These are phyloP conservation scores for Cucurbita argyrosperma DNA, from an alignment of 306 rosid species.

Conservation along the genomic window DNA sequence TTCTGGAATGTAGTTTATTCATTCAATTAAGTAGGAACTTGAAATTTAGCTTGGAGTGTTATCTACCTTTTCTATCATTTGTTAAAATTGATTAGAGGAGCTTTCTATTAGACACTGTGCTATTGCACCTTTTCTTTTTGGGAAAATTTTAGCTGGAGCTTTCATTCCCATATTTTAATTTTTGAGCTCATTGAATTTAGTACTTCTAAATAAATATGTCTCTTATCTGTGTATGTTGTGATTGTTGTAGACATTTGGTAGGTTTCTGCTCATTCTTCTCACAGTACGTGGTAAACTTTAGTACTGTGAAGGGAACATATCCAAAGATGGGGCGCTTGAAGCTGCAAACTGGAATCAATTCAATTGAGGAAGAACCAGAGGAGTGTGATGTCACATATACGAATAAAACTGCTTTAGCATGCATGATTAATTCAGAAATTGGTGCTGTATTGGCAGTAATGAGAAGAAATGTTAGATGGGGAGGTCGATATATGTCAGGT, in stretches of 20 bases:
- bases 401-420: slow-evolving; percentile 49
- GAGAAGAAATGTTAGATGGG: slow-evolving; percentile 98
- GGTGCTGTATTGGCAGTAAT: slow-evolving; percentile 91
- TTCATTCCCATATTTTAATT: not conserved
- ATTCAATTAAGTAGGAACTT: not conserved
- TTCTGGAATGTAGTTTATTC: not conserved
- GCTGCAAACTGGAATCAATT: slow-evolving; percentile 18
- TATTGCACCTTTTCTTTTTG: not conserved
- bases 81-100: not conserved
- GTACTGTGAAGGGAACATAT: not conserved
- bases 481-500: slow-evolving; percentile 75
- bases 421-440: slow-evolving; percentile 90
- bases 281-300: not conserved
- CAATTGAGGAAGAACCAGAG: slow-evolving; percentile 86
- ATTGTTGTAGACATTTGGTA: not conserved
- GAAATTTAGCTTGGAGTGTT: not conserved
- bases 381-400: slow-evolving; percentile 49
- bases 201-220: not conserved
- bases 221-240: not conserved
- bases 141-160: not conserved
- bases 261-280: slow-evolving; percentile 1
- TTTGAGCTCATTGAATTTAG: not conserved
- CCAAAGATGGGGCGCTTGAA: slow-evolving; percentile 8
- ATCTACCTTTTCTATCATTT: not conserved
- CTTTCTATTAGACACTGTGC: not conserved